Evolutionary conservation across 1,139 yeast species (phyloP).

Genomic region (Yamadazyma atlantica): DNA sequence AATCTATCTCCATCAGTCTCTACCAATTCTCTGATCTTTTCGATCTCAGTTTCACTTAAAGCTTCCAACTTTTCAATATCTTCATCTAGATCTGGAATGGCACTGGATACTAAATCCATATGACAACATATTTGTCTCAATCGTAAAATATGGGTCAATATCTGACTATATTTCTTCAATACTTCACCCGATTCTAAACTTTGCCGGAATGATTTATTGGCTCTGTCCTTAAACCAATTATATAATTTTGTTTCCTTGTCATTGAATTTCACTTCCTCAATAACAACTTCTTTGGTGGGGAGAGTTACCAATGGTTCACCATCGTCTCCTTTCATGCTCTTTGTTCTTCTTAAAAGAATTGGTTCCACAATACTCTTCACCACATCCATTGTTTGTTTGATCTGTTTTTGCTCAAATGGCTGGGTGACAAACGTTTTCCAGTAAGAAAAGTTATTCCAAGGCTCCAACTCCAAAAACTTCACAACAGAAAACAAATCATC

Average conservation of each 20-base stretch:
- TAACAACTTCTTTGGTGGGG: constrained; percentile 72
- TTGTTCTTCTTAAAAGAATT: constrained; percentile 79
- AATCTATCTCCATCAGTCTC: constrained; percentile 30
- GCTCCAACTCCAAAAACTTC: constrained; percentile 73
- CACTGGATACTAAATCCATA: constrained; percentile 55
- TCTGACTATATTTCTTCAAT: constrained; percentile 73
- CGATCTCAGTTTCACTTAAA: constrained; percentile 17
- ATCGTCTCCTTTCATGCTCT: constrained; percentile 71
- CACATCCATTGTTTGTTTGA: constrained; percentile 73
- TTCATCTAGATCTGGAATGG: constrained; percentile 39
- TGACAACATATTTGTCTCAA: constrained; percentile 91
- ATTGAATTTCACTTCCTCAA: constrained; percentile 67
- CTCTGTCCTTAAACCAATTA: constrained; percentile 66
- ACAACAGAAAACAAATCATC: constrained; percentile 84
- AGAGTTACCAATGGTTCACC: constrained; percentile 76
- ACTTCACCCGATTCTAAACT: constrained; percentile 67
- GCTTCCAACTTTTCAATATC: constrained; percentile 24
- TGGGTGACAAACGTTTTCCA: constrained; percentile 88
- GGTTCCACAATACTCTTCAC: constrained; percentile 87
- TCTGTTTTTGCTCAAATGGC: constrained; percentile 76
- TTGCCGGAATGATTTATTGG: constrained; percentile 64
- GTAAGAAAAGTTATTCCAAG: constrained; percentile 84
- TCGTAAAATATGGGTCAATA: constrained; percentile 79
- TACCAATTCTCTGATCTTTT: constrained; percentile 18
- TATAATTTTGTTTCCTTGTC: constrained; percentile 68